These are phyloP conservation scores for Kodamaea laetipori DNA, from an alignment of 805 yeast genomes.

Conservation along the genomic window DNA sequence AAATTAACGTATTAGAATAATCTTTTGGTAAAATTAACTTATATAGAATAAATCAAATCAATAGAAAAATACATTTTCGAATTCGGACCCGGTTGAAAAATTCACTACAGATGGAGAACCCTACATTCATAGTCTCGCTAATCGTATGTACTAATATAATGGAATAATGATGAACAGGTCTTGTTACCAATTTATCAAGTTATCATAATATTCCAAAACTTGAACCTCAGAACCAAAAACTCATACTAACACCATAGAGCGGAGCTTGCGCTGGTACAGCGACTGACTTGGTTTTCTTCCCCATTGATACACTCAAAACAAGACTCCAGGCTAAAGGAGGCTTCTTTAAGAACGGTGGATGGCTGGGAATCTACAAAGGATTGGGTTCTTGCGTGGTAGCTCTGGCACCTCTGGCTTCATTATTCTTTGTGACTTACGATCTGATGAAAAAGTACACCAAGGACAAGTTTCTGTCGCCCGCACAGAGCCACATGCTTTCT, in stretches of 20 bases:
- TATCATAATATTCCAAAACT: too few species aligned
- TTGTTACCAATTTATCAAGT: neutral
- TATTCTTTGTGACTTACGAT: conserved; percentile 75
- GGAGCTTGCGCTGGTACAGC: conserved; percentile 98
- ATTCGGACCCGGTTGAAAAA: conserved; percentile 1
- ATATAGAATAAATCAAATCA: too few species aligned
- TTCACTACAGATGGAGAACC: conserved; percentile 28
- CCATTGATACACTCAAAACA: conserved; percentile 93
- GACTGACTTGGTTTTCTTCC: conserved; percentile 92
- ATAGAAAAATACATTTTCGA: too few species aligned
- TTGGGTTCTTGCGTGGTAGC: conserved; percentile 92
- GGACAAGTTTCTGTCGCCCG: conserved; percentile 29
- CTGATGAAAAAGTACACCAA: conserved; percentile 54
- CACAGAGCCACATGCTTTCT: conserved; percentile 72
- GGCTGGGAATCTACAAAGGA: conserved; percentile 87
- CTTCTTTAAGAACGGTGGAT: conserved; percentile 90
- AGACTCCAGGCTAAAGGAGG: conserved; percentile 95
- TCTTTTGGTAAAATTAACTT: too few species aligned
- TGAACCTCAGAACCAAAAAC: too few species aligned
- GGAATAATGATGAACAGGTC: too few species aligned
- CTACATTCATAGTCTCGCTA: conserved; percentile 32
- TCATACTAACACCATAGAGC: conserved; percentile 41
- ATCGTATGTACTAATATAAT: conserved; percentile 40
- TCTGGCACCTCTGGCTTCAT: conserved; percentile 74
- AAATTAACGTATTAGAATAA: too few species aligned